Conservation (phyloP, 257 asterid species). For the Verbascum thapsus region DNA sequence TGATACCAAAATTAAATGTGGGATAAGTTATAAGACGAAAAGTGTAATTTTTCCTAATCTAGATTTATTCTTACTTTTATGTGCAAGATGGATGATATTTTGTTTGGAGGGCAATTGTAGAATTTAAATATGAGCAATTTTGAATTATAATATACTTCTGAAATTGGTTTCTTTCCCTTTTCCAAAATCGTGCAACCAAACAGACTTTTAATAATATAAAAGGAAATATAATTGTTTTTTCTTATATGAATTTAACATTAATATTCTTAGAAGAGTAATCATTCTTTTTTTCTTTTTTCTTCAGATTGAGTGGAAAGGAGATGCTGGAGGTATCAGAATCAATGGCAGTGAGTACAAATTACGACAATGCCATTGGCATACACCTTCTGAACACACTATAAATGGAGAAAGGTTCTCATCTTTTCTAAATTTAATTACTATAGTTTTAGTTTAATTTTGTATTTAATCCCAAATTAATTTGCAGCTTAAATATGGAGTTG, state of each 20-base stretch:
- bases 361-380: slow-evolving; percentile 69
- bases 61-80: no score
- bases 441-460: no score
- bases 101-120: no score
- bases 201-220: not conserved
- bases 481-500: slow-evolving; percentile 56
- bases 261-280: no score
- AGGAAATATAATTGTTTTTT: not conserved
- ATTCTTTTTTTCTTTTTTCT: not conserved
- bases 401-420: slow-evolving; percentile 42
- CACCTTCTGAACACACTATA: slow-evolving; percentile 73
- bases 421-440: not conserved
- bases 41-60: no score
- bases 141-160: no score
- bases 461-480: not conserved
- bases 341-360: slow-evolving; percentile 45
- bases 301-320: slow-evolving; percentile 59
- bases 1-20: no score
- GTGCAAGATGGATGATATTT: no score
- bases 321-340: slow-evolving; percentile 47
- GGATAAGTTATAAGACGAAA: no score
- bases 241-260: not conserved
- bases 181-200: no score
- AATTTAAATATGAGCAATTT: no score
- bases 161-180: no score